Evolutionary conservation across 73 alveolate species (phyloP), one percentile per base, ranked within the genome.

Genomic region (Paramecium bursaria): DNA sequence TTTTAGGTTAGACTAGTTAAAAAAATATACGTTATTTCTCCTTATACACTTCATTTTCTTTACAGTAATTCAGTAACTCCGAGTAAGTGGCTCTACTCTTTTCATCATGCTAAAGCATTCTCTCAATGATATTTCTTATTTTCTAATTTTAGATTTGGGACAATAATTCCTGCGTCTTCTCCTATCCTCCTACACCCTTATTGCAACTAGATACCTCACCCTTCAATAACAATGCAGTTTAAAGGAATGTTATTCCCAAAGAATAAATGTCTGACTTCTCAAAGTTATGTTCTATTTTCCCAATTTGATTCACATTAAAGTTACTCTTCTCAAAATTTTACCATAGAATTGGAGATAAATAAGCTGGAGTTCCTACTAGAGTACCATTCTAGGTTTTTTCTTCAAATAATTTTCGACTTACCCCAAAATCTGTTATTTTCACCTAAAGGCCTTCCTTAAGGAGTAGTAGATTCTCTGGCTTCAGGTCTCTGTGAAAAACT

Each of bases 181-280:
- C 5, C 11, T 39, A 39, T 39, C 49, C 49, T 39, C 11, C 11
- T 39, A 7, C 5, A 7, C 49, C 49, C 49, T 39, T n/a, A n/a
- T n/a, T n/a, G n/a, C n/a, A n/a, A n/a, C n/a, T n/a, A n/a, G n/a
- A n/a, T n/a, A n/a, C n/a, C n/a, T n/a, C n/a, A n/a, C n/a, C n/a
- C n/a, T n/a, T n/a, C n/a, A 67, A 35, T 13, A 57, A 57, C 9
- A 67, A 25, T 2, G 82, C 33, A n/a, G 55, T 42, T 44, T 67
- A 67, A 21, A 67, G 2, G 4, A 67, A 3, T 6, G 60, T 67
- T 39, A 67, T 21, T 7, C 82, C 82, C 23, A 67, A 35, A 1
- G 82, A 67, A 42, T 39, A 67, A 19, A 67, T 47, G 44, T 67
- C 82, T 5, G 82, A 67, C 33, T 67, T 67, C 44, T 67, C 82